phyloP scores from a whole-genome alignment of 176 grass and related monocot species.

The Ananas comosus region DNA sequence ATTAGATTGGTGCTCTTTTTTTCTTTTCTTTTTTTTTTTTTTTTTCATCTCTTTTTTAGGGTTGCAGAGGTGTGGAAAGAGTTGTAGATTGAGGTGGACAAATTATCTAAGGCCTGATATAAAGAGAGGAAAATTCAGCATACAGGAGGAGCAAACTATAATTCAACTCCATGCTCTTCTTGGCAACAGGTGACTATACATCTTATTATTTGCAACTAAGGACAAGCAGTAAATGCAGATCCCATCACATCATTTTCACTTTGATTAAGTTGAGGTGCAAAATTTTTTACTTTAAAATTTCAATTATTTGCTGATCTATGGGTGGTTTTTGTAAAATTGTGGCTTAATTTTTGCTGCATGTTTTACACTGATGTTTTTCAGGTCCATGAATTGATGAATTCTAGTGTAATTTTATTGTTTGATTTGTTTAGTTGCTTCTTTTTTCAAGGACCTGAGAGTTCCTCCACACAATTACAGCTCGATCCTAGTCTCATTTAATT shows the following conservation, averaged over 20 bases:
- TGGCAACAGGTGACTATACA: neutral
- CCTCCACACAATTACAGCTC: no score
- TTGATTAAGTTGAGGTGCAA: no score
- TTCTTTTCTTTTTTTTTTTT: no score
- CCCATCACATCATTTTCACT: neutral
- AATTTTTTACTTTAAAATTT: no score
- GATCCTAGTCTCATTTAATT: no score
- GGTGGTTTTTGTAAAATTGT: neutral
- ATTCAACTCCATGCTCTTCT: constrained; percentile 12
- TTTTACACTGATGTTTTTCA: neutral
- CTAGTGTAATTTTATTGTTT: neutral
- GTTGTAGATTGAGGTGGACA: constrained; percentile 10
- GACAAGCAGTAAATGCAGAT: neutral
- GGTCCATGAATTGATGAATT: neutral
- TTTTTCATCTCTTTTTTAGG: neutral
- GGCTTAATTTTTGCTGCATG: neutral
- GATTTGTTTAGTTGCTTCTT: no score
- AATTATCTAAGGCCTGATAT: constrained; percentile 11
- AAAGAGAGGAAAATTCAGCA: constrained; percentile 12
- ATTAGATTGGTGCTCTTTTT: neutral
- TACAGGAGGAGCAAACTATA: constrained; percentile 12
- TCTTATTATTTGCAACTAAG: neutral
- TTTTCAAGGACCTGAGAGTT: no score
- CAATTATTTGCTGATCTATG: neutral
- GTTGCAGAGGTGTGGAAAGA: constrained; percentile 9